Evolutionary conservation across 257 asterid species (phyloP), one percentile per base, ranked within the genome.

Genomic region (Solanum peruvianum): DNA sequence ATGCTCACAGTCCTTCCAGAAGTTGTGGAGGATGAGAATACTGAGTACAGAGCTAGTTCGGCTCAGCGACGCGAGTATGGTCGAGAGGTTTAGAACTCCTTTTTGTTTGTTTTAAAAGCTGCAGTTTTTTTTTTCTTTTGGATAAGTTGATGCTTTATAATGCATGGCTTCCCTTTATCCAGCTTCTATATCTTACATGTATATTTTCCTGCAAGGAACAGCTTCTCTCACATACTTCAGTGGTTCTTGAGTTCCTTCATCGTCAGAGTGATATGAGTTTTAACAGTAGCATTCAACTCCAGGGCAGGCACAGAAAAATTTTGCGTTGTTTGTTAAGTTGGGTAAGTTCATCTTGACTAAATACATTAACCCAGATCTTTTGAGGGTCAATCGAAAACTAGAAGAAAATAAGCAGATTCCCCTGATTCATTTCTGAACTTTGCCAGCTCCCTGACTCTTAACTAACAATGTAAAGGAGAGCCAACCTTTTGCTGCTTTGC

Each of bases 281-380:
- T 88, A 90, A 87, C 81, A 85, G 83, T 91, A 92, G 87, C 75
- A 70, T 85, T 90, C 97, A 89, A 87, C 86, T 90, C 64, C 93
- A 93, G 84, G 94, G 92, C 69, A 92, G 92, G 87, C 92, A 90
- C 90, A 93, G 92, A 83, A 95, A 95, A 93, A 91, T 94, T 88
- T 87, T 96, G 89, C 98, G 99, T 25, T 96, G 99, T 94, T 90
- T 96, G 92, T 88, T 95, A 84, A 96, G 99, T 91, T 96, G 99
- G 99, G 99, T 96, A 89, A 94, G 98, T 83, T 84, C 7, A 78
- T 82, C 87, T 66, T 78, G 84, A 81, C 33, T 3, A 52, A 70
- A 82, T 21, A 35, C 35, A 78, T 78, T 35, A 25, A 49, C 47
- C 78, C 78, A 78, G 64, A n/a, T 78, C 64, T 78, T 78, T 78